phyloP scores from a whole-genome alignment of 179 eudicot genomes.

The Sideroxylon spinosum region DNA sequence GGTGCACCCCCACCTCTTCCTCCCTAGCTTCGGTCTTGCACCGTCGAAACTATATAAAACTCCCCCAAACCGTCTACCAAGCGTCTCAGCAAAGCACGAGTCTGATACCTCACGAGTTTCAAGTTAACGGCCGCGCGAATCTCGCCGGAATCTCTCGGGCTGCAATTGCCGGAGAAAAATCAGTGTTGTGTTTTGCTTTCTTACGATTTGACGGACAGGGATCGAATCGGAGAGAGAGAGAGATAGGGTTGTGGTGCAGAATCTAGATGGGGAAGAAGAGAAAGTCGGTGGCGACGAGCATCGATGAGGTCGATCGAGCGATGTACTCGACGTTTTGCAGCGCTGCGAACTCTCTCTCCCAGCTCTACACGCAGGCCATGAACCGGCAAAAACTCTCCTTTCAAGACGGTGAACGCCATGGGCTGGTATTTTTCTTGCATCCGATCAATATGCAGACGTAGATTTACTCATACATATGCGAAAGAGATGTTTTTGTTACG shows the following conservation, averaged over 20 bases:
- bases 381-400: slow-evolving; percentile 65
- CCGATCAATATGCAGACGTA: background rate
- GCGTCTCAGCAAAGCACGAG: background rate
- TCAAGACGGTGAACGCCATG: slow-evolving; percentile 74
- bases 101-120: background rate
- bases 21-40: background rate
- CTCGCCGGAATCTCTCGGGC: slow-evolving; percentile 3
- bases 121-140: slow-evolving; percentile 4
- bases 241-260: background rate
- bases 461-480: background rate
- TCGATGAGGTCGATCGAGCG: slow-evolving; percentile 76
- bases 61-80: background rate
- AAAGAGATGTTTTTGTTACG: background rate
- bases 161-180: slow-evolving; percentile 2
- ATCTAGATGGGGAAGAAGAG: slow-evolving; percentile 64
- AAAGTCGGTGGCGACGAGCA: slow-evolving; percentile 54
- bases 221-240: slow-evolving; percentile 14
- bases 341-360: slow-evolving; percentile 69
- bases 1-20: background rate
- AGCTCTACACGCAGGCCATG: slow-evolving; percentile 77
- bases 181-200: background rate
- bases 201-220: background rate
- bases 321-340: slow-evolving; percentile 63
- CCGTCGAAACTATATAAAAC: background rate
- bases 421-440: slow-evolving; percentile 34